A percentile compares a stretch with the other conserved stretches of the same genome.
Evolutionary conservation across 192 early-diverging fungal species (phyloP).

Genomic region (Borealophlyctis nickersoniae): DNA sequence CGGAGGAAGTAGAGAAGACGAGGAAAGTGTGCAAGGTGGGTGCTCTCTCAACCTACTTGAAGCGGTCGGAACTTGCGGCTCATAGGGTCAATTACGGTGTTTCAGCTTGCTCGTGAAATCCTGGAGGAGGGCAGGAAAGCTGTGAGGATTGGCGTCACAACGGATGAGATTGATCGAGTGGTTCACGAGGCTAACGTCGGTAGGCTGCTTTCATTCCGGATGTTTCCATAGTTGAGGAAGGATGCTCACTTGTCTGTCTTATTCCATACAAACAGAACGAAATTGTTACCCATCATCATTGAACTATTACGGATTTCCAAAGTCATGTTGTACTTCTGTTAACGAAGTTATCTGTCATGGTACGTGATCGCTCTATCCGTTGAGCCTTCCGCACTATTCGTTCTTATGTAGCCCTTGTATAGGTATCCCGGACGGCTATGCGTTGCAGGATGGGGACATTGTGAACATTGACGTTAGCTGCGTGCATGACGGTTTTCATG

Average conservation of each 20-base stretch:
- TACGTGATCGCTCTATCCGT: no score
- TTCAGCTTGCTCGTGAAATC: constrained; percentile 81
- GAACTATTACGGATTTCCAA: constrained; percentile 95
- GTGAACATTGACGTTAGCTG: constrained; percentile 89
- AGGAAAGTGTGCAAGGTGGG: constrained; percentile 76
- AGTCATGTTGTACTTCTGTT: constrained; percentile 88
- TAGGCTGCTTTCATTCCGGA: no score
- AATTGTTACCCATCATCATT: constrained; percentile 93
- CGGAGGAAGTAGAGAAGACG: constrained; percentile 65
- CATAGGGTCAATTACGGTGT: constrained; percentile 1
- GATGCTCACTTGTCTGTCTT: no score
- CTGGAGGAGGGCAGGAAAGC: constrained; percentile 82
- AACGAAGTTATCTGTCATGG: constrained; percentile 98
- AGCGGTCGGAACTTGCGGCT: no score
- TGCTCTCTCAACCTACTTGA: no score
- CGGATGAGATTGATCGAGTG: constrained; percentile 93
- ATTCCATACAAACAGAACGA: no score
- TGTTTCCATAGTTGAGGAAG: no score
- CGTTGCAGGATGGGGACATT: constrained; percentile 92
- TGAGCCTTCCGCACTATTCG: no score
- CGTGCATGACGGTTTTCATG: constrained; percentile 89
- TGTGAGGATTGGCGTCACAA: constrained; percentile 79
- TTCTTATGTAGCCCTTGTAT: no score
- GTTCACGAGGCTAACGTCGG: constrained; percentile 90
- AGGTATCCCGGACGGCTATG: constrained; percentile 92